Conservation (phyloP, 2,329 filamentous ascomycete genomes). For the Penicillium sp. region DNA sequence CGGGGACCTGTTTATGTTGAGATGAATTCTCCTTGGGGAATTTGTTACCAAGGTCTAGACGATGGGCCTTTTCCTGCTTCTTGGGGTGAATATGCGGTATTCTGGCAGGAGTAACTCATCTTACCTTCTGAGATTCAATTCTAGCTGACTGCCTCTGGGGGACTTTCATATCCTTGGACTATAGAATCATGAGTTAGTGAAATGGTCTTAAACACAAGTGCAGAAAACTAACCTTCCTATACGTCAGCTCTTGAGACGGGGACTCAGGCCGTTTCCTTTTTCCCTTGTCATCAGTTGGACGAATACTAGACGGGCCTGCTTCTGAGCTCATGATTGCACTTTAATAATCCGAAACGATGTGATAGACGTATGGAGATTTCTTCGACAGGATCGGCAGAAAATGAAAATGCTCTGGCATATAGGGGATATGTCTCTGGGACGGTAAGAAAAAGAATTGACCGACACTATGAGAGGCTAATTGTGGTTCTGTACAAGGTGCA, state of each 20-base stretch:
- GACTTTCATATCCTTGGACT: not conserved
- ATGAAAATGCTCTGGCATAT: rapidly evolving
- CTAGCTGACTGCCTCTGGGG: not conserved
- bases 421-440: not conserved
- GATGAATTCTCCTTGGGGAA: not conserved
- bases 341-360: not conserved
- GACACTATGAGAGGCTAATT: not conserved
- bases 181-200: not conserved
- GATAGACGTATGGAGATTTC: not conserved
- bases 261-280: not conserved
- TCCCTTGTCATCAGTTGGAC: not conserved
- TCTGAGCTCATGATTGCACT: not conserved
- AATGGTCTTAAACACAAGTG: not conserved
- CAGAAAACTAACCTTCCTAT: not conserved
- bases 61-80: not conserved
- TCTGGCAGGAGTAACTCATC: not conserved
- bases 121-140: not conserved
- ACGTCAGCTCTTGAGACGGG: not conserved
- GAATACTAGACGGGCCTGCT: not conserved
- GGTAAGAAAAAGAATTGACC: not conserved
- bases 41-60: too few relatives aligned
- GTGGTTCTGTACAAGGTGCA: not conserved
- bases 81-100: not conserved
- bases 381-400: too few relatives aligned
- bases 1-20: not conserved